phyloP scores from a whole-genome alignment of 2,329 filamentous ascomycete species.

The Byssoonygena ceratinophila region DNA sequence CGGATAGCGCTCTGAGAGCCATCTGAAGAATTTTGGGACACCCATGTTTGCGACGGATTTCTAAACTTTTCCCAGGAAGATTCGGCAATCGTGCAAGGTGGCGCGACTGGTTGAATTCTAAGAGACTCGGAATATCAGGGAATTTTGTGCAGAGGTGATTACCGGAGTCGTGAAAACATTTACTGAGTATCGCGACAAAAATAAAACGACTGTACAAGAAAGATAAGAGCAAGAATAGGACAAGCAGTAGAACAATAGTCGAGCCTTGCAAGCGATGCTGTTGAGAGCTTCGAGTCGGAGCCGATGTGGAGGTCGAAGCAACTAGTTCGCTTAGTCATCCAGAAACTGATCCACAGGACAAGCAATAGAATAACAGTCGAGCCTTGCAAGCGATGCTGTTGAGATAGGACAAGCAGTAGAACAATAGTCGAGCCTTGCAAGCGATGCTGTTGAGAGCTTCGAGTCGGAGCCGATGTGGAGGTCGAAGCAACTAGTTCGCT shows the following conservation, averaged over 20 bases:
- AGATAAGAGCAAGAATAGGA: conserved; percentile 16
- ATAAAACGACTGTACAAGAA: conserved; percentile 12
- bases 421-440: neutral
- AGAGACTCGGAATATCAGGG: neutral
- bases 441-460: neutral
- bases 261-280: neutral
- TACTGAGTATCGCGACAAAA: neutral
- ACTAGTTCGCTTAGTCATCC: too few species aligned
- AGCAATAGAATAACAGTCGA: conserved; percentile 9
- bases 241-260: conserved; percentile 8
- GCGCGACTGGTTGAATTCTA: neutral
- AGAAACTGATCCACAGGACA: conserved; percentile 9
- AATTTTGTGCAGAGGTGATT: neutral
- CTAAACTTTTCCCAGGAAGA: conserved; percentile 7
- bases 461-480: neutral
- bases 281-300: neutral
- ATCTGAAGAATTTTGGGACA: conserved; percentile 88
- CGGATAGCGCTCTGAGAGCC: conserved; percentile 98
- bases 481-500: neutral
- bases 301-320: neutral
- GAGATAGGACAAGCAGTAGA: conserved; percentile 12
- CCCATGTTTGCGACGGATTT: conserved; percentile 42
- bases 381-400: neutral
- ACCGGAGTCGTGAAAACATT: neutral
- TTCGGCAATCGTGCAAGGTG: neutral